Conservation (phyloP, 2,329 filamentous ascomycete species). For the Aspergillus bombycis region DNA sequence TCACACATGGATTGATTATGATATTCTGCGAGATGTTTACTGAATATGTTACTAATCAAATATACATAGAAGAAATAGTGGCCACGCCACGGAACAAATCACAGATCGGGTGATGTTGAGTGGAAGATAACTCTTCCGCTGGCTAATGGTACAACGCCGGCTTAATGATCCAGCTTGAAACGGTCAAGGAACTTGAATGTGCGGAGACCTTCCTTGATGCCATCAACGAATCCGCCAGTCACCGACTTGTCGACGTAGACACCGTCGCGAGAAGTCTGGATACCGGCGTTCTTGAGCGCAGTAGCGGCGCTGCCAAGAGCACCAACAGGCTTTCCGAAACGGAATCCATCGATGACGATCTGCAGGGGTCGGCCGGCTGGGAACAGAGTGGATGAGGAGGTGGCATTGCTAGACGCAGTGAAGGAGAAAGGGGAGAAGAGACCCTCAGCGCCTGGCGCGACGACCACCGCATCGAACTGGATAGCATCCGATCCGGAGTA, state of each 20-base stretch:
- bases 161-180: conserved; percentile 59
- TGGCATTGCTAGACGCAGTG: conserved; percentile 30
- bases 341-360: conserved; percentile 65
- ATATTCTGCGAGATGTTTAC: background rate
- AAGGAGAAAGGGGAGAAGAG: conserved; percentile 50
- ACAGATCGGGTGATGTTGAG: background rate
- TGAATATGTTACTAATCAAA: conserved; percentile 4
- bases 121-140: background rate
- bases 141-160: background rate
- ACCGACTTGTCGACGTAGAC: conserved; percentile 38
- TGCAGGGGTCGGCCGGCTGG: conserved; percentile 65
- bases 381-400: conserved; percentile 60
- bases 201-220: conserved; percentile 62
- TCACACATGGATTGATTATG: background rate
- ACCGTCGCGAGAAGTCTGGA: conserved; percentile 42
- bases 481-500: conserved; percentile 66
- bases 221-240: conserved; percentile 45
- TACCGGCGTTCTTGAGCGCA: conserved; percentile 49
- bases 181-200: conserved; percentile 69
- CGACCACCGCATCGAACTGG: conserved; percentile 55
- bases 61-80: conserved; percentile 2
- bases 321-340: conserved; percentile 71
- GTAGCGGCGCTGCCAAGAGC: conserved; percentile 55
- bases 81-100: background rate
- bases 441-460: conserved; percentile 56